Conservation (phyloP, 202 grass and related monocot genomes). For the Dendrocalamus latiflorus region DNA sequence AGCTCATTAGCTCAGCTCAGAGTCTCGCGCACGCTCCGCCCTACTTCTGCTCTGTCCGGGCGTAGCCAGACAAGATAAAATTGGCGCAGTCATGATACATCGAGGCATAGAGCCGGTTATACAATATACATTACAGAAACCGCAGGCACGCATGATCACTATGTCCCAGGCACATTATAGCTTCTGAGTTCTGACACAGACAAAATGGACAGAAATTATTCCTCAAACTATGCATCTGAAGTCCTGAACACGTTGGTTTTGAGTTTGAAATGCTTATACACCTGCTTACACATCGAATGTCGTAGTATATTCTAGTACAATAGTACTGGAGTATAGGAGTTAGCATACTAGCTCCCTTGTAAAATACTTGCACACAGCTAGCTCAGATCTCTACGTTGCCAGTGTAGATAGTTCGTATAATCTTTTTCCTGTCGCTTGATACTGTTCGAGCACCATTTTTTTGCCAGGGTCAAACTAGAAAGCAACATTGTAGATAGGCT, state of each 20-base stretch:
- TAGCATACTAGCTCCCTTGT: too few relatives aligned
- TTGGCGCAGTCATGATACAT: constrained; percentile 18
- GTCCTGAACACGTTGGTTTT: neutral
- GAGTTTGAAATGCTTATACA: neutral
- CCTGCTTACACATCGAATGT: neutral
- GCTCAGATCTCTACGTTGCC: too few relatives aligned
- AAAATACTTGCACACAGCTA: too few relatives aligned
- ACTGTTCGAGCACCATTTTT: neutral
- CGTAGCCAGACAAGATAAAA: constrained; percentile 20
- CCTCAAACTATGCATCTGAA: neutral
- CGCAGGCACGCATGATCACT: too few relatives aligned
- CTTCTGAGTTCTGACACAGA: neutral
- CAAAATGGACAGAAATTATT: constrained; percentile 19
- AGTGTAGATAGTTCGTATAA: neutral
- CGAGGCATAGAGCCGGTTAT: neutral
- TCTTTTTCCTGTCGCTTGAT: neutral
- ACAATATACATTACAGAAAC: neutral
- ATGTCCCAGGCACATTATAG: neutral
- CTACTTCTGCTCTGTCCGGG: neutral
- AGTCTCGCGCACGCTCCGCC: neutral
- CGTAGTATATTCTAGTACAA: neutral
- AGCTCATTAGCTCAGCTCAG: neutral
- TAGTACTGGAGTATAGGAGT: neutral
- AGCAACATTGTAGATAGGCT: too few relatives aligned
- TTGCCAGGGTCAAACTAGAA: too few relatives aligned